Conservation (phyloP, 805 yeast species). For the Saccharomyces jurei region DNA sequence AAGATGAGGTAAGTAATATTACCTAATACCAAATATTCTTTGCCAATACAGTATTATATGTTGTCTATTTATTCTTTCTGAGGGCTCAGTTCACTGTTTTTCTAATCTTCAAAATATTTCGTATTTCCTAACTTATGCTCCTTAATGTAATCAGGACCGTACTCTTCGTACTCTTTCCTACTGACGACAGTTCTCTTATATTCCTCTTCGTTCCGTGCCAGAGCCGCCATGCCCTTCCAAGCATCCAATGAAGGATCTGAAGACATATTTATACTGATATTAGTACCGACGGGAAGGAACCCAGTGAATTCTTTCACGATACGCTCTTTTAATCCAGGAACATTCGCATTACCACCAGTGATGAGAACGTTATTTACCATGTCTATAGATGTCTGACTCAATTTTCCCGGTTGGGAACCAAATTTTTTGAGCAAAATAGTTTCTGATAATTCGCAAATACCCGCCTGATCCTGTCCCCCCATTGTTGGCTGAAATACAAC, state of each 20-base stretch:
- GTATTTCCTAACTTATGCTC: constrained; percentile 75
- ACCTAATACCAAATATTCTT: not conserved
- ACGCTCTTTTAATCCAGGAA: constrained; percentile 61
- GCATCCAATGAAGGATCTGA: constrained; percentile 67
- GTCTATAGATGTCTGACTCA: constrained; percentile 23
- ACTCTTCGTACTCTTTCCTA: constrained; percentile 71
- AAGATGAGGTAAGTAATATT: not conserved
- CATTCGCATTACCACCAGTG: constrained; percentile 76
- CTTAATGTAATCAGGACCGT: constrained; percentile 81
- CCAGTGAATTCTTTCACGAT: constrained; percentile 59
- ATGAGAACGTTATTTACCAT: constrained; percentile 56
- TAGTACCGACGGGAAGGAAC: constrained; percentile 61
- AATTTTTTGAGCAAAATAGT: constrained; percentile 55
- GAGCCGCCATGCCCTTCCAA: constrained; percentile 90
- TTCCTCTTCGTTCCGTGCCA: constrained; percentile 47
- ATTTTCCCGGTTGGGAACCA: constrained; percentile 45
- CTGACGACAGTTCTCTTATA: constrained; percentile 46
- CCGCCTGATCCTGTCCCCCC: constrained; percentile 94
- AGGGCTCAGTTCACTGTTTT: not conserved
- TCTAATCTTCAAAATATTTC: constrained; percentile 15
- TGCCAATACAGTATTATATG: not conserved
- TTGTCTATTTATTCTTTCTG: not conserved
- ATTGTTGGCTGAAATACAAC: constrained; percentile 85
- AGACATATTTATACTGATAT: constrained; percentile 55
- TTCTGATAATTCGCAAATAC: constrained; percentile 70